These are phyloP conservation scores for Cryptomeria japonica DNA, from an alignment of 75 land plant species.

Conservation along the genomic window DNA sequence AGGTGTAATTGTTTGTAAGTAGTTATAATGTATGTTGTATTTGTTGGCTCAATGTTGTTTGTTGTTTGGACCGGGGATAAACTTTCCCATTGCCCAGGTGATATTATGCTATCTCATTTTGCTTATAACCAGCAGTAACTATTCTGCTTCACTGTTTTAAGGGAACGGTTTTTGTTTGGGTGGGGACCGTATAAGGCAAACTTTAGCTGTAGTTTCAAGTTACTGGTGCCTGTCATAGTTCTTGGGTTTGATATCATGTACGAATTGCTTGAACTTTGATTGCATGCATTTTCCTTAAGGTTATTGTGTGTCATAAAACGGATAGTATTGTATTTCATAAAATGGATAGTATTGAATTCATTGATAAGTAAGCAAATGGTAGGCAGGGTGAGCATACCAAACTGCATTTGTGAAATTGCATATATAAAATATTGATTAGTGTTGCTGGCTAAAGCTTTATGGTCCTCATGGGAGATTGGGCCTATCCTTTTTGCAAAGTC, in stretches of 20 bases:
- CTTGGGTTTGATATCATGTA: not conserved
- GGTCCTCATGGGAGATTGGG: not conserved
- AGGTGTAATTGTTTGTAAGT: not conserved
- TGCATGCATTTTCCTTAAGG: not conserved
- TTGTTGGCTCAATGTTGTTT: not conserved
- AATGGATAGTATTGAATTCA: not conserved
- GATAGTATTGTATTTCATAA: not conserved
- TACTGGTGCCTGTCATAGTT: not conserved
- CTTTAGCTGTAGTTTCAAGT: not conserved
- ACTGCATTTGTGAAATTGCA: not conserved
- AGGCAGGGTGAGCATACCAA: not conserved
- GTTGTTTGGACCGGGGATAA: not conserved
- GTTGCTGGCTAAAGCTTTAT: not conserved
- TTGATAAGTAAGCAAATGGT: not conserved
- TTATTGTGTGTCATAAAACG: not conserved
- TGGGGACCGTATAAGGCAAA: not conserved
- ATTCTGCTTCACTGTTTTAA: not conserved
- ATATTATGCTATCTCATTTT: not conserved
- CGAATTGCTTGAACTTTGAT: not conserved
- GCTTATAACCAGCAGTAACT: not conserved
- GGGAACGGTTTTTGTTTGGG: not conserved
- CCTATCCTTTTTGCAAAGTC: not conserved
- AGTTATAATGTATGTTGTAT: not conserved
- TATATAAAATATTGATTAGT: not conserved
- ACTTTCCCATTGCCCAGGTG: not conserved